phyloP scores from a whole-genome alignment of 805 yeast species.

The Spathaspora gorwiae region DNA sequence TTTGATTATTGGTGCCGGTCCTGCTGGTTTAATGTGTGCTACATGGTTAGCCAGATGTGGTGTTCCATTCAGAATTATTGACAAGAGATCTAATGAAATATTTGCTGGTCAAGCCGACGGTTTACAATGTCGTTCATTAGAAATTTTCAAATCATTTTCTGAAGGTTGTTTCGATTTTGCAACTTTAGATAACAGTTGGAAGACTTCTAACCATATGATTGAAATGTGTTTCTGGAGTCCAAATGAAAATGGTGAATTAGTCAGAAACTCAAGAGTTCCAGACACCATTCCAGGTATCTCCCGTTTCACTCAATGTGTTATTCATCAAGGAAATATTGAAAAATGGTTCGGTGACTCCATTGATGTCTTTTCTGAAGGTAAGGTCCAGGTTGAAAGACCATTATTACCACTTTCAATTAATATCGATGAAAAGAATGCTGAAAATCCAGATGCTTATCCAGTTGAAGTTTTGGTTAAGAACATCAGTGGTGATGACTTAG shows the following conservation, averaged over 20 bases:
- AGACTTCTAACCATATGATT: slow-evolving; percentile 21
- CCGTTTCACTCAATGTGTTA: slow-evolving; percentile 21
- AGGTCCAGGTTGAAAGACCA: slow-evolving; percentile 15
- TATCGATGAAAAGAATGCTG: slow-evolving; percentile 11
- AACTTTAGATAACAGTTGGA: slow-evolving; percentile 19
- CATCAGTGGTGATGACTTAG: slow-evolving; percentile 8
- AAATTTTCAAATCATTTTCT: slow-evolving; percentile 17
- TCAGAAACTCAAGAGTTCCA: slow-evolving; percentile 19
- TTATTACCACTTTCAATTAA: slow-evolving; percentile 11
- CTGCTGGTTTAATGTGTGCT: slow-evolving; percentile 34
- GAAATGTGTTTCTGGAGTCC: slow-evolving; percentile 31
- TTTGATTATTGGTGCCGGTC: slow-evolving; percentile 36
- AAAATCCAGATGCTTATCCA: slow-evolving; percentile 9
- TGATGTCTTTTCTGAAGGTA: slow-evolving; percentile 11
- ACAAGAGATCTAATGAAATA: slow-evolving; percentile 22
- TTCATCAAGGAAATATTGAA: slow-evolving; percentile 31
- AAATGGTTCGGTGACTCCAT: slow-evolving; percentile 19
- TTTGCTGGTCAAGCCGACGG: slow-evolving; percentile 34
- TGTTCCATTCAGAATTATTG: slow-evolving; percentile 22
- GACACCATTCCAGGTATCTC: slow-evolving; percentile 25
- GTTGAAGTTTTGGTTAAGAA: slow-evolving; percentile 13
- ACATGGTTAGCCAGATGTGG: slow-evolving; percentile 25
- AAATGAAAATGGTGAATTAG: slow-evolving; percentile 16
- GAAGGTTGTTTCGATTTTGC: slow-evolving; percentile 13
- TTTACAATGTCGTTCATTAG: slow-evolving; percentile 25